Conservation (phyloP, 345 rosid species). For the Brassica cretica region DNA sequence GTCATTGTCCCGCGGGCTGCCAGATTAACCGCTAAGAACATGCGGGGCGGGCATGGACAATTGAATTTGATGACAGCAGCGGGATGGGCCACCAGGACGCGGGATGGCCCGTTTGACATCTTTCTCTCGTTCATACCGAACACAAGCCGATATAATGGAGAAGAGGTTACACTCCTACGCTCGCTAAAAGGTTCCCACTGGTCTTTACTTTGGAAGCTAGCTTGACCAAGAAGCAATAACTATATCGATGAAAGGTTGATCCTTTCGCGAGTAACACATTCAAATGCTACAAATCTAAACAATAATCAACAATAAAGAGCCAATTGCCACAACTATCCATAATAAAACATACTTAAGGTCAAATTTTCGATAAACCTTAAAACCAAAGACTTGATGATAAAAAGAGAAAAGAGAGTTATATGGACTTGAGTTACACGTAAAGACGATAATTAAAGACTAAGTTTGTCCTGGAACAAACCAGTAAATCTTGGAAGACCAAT, state of each 20-base stretch:
- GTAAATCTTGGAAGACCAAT: neutral
- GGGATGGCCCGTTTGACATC: too few species aligned
- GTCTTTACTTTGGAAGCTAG: neutral
- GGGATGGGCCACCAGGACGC: too few species aligned
- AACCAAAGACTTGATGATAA: neutral
- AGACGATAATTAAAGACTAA: neutral
- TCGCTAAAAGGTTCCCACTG: too few species aligned
- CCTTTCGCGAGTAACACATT: too few species aligned
- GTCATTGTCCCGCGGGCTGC: too few species aligned
- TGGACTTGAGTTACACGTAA: neutral
- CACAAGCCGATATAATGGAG: neutral
- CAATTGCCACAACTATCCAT: neutral
- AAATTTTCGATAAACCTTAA: neutral
- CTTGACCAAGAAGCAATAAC: neutral
- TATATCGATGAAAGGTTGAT: neutral
- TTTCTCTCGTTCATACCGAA: neutral
- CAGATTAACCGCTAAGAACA: too few species aligned
- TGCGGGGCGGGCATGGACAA: too few species aligned
- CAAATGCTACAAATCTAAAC: neutral
- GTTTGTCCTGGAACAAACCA: conserved; percentile 18
- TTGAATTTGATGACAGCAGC: too few species aligned
- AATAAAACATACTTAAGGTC: neutral
- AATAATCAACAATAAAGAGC: neutral
- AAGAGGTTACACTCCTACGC: neutral
- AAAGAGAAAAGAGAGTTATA: neutral